Conservation (phyloP, 805 yeast species). For the Alloascoidea hylecoeti region DNA sequence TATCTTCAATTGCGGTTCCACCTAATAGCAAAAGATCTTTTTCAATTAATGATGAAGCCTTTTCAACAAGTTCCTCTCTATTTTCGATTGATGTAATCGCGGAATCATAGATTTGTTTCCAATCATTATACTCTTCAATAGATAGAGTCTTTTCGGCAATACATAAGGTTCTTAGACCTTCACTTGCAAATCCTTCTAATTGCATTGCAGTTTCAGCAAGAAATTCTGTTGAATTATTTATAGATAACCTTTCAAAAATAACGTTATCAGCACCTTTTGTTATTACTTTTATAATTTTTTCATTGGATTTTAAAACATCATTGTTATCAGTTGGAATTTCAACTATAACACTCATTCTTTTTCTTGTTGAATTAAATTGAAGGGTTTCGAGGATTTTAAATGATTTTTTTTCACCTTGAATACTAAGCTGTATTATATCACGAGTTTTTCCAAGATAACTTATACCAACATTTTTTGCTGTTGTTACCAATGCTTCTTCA, state of each 20-base stretch:
- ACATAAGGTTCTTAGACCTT: constrained; percentile 68
- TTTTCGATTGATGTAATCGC: constrained; percentile 42
- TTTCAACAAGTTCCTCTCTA: constrained; percentile 43
- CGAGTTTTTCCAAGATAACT: constrained; percentile 41
- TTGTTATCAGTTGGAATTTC: constrained; percentile 22
- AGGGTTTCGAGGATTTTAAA: constrained; percentile 40
- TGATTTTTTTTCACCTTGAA: constrained; percentile 28
- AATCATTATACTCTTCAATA: constrained; percentile 27
- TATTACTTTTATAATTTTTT: constrained; percentile 28
- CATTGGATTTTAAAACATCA: constrained; percentile 10
- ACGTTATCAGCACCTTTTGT: constrained; percentile 72
- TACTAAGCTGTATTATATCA: constrained; percentile 25
- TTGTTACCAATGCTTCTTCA: constrained; percentile 68
- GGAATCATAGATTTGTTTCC: constrained; percentile 42
- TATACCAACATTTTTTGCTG: constrained; percentile 62
- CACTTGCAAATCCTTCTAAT: constrained; percentile 57
- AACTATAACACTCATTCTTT: constrained; percentile 68
- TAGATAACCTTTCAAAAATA: constrained; percentile 32
- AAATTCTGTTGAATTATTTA: constrained; percentile 25
- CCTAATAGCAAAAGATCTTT: constrained; percentile 43
- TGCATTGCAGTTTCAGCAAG: constrained; percentile 45
- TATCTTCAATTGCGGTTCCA: constrained; percentile 74
- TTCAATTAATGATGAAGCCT: constrained; percentile 46
- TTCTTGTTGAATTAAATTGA: constrained; percentile 58
- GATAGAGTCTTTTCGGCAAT: constrained; percentile 43